These are phyloP conservation scores for Talinum fruticosum DNA, from an alignment of 148 eudicot genomes.

Conservation along the genomic window DNA sequence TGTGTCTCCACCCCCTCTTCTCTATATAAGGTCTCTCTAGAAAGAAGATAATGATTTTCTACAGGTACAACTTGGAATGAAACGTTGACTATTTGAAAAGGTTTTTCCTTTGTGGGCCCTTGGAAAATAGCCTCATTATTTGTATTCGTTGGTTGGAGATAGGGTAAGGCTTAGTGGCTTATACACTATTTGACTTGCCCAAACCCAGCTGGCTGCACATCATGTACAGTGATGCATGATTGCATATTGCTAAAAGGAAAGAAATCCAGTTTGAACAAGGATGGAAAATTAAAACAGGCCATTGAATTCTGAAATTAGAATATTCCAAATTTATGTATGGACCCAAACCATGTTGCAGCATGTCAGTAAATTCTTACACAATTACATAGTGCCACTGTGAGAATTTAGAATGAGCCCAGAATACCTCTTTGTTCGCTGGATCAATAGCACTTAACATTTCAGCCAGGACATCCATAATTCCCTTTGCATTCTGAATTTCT, in stretches of 20 bases:
- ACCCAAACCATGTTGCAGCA: not conserved
- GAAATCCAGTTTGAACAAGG: not conserved
- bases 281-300: not conserved
- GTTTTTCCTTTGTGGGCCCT: not conserved
- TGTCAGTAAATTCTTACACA: slow-evolving; percentile 2
- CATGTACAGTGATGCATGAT: not conserved
- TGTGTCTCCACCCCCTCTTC: slow-evolving; percentile 1
- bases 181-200: not conserved
- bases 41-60: not conserved
- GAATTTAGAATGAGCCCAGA: not conserved
- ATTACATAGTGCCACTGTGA: not conserved
- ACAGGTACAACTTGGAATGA: not conserved
- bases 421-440: slow-evolving; percentile 84
- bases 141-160: not conserved
- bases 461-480: slow-evolving; percentile 80
- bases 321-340: not conserved
- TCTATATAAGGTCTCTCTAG: not conserved
- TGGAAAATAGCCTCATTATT: not conserved
- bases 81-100: not conserved
- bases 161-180: not conserved
- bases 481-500: slow-evolving; percentile 86
- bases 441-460: slow-evolving; percentile 88
- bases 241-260: not conserved
- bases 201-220: not conserved
- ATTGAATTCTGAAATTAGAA: not conserved